A percentile compares a stretch with the other conserved stretches of the same genome.
These are phyloP conservation scores for Fonsecaea pedrosoi DNA, from an alignment of 2,329 filamentous ascomycete species.

Conservation along the genomic window DNA sequence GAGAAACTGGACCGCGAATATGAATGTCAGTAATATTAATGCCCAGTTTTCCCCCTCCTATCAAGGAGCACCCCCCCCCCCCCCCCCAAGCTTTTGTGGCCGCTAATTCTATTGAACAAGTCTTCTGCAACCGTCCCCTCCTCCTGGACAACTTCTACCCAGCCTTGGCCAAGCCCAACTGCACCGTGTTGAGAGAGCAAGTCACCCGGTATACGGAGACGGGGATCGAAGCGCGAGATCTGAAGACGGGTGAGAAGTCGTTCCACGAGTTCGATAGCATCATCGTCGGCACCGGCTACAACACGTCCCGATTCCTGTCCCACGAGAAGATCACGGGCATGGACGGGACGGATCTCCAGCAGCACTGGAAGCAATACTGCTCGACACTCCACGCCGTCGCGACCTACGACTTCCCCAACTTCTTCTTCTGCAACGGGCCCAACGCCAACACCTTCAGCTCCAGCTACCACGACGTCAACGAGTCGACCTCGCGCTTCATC, in stretches of 20 bases:
- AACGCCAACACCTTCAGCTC: constrained; percentile 18
- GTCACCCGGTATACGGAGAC: constrained; percentile 21
- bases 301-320: constrained; percentile 18
- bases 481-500: constrained; percentile 10
- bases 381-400: constrained; percentile 17
- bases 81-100: neutral
- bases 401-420: constrained; percentile 19
- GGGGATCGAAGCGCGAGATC: constrained; percentile 17
- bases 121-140: constrained; percentile 27
- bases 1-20: constrained; percentile 16
- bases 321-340: constrained; percentile 24
- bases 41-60: neutral
- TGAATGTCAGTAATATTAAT: constrained; percentile 14
- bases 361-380: constrained; percentile 19
- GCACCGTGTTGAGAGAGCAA: constrained; percentile 21
- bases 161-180: constrained; percentile 22
- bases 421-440: constrained; percentile 27
- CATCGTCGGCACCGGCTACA: constrained; percentile 25
- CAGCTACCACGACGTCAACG: constrained; percentile 18
- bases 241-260: constrained; percentile 1
- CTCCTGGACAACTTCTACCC: constrained; percentile 27
- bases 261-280: constrained; percentile 23
- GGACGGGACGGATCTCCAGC: constrained; percentile 21
- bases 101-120: neutral
- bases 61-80: too few species aligned